Conservation (phyloP, 1,284 basidiomycete genomes). For the Fomitopsis pinicola region DNA sequence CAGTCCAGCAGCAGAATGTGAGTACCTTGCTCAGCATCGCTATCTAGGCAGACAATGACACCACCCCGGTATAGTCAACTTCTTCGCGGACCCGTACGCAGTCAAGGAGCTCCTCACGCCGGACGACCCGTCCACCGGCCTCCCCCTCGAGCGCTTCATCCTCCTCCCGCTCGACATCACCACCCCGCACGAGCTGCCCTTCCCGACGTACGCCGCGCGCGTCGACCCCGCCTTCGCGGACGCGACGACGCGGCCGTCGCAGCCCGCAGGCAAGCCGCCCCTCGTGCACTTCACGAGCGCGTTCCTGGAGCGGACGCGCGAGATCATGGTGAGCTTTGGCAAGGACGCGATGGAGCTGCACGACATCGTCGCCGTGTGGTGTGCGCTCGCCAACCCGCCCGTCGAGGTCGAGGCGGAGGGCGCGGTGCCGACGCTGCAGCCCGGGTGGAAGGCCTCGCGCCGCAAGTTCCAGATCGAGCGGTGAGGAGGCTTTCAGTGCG, state of each 20-base stretch:
- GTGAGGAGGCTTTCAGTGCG: conserved; percentile 29
- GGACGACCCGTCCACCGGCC: conserved; percentile 28
- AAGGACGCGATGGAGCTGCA: conserved; percentile 85
- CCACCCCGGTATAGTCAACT: conserved; percentile 64
- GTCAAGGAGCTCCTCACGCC: conserved; percentile 61
- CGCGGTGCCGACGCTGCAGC: conserved; percentile 27
- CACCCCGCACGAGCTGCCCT: conserved; percentile 73
- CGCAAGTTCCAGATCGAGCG: conserved; percentile 67
- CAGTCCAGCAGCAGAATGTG: conserved; percentile 78
- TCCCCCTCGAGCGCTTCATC: conserved; percentile 64
- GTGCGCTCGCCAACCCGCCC: conserved; percentile 65
- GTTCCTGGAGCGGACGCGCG: conserved; percentile 72
- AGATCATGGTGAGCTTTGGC: conserved; percentile 67
- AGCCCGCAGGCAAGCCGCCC: conserved; percentile 41
- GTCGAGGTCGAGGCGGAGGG: conserved; percentile 20
- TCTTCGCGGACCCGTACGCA: conserved; percentile 90
- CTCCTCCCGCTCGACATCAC: conserved; percentile 82
- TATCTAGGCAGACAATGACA: too few species aligned
- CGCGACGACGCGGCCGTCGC: conserved; percentile 42
- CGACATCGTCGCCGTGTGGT: conserved; percentile 81
- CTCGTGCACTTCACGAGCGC: conserved; percentile 75
- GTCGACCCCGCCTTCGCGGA: conserved; percentile 53
- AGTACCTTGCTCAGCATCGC: conserved; percentile 8
- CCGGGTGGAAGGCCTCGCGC: conserved; percentile 50
- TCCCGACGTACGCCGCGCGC: conserved; percentile 49